phyloP scores from a whole-genome alignment of 768 basidiomycete species.

The Pleurotus salmoneostramineus region DNA sequence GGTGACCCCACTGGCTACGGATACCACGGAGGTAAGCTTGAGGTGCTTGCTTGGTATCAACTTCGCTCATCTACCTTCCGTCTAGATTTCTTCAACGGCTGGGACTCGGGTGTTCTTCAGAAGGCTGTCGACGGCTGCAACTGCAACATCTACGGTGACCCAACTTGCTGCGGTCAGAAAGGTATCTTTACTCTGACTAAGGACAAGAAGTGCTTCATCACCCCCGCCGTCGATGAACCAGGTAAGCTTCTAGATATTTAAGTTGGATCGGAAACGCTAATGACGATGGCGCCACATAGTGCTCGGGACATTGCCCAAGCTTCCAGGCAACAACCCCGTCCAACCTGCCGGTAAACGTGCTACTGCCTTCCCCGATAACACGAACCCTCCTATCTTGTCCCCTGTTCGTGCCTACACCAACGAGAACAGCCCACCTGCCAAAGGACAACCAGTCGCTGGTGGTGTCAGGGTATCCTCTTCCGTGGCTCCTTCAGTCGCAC shows the following conservation, averaged over 20 bases:
- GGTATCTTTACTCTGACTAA: conserved; percentile 41
- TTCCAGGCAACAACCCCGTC: conserved; percentile 56
- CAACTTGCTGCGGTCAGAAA: conserved; percentile 40
- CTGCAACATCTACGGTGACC: conserved; percentile 41
- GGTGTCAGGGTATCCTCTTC: background rate
- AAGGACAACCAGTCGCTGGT: conserved; percentile 14
- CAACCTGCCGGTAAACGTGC: conserved; percentile 30
- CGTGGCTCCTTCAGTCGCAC: background rate
- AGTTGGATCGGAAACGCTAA: no score
- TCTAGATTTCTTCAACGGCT: conserved; percentile 56
- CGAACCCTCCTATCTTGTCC: conserved; percentile 32
- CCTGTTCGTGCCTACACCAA: conserved; percentile 48
- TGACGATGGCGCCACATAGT: conserved; percentile 21
- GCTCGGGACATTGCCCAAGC: conserved; percentile 38
- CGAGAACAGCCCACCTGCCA: conserved; percentile 30
- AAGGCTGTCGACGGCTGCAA: conserved; percentile 51
- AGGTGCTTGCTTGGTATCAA: background rate
- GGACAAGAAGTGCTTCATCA: conserved; percentile 39
- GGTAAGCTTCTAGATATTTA: conserved; percentile 23
- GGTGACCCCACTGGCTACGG: conserved; percentile 66
- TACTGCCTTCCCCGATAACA: conserved; percentile 25
- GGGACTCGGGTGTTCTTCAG: conserved; percentile 52
- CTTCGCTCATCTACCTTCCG: background rate
- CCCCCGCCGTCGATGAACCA: conserved; percentile 41
- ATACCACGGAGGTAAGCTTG: conserved; percentile 44